Evolutionary conservation across 495 filamentous ascomycete species (phyloP), one percentile per base, ranked within the genome.

Genomic region (Trichodelitschia bisporula): DNA sequence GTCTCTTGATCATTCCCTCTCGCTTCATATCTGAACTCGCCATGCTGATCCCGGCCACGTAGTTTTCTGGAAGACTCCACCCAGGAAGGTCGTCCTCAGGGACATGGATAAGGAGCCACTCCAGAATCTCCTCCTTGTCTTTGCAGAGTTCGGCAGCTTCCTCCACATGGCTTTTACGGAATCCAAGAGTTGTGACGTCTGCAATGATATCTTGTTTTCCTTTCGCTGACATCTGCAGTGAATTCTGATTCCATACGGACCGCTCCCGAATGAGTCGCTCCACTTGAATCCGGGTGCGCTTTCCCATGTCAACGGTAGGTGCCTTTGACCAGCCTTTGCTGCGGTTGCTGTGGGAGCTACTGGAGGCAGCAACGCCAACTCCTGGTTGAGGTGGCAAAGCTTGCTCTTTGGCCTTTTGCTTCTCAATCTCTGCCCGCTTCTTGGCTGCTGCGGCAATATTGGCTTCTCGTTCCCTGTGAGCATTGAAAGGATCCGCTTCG

Each of bases 71-170:
- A 15, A 97, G 55, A 46, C 76, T 73, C 78, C 83, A 91, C 12
- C 59, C 48, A 0, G 86, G 86, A 2, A 93, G 52, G 47, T 97
- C 86, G 47, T 95, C 89, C 48, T 97, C 86, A 2, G 86, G 89
- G 13, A 97, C 77, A 50, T 97, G 83, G 18, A 95, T 75, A 14
- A 97, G 58, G 13, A 97, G 65, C 86, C 86, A 97, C 38, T 76
- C 72, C 4, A 97, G 55, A 9, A 77, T 66, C 48, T 95, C 89
- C 46, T 95, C 83, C n/a, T 69, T 61, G 47, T 91, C 79, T 52
- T 79, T 89, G 49, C 79, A 91, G 40, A 77, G 69, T 17, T 62
- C 65, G 1, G 74, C 64, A 5, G 86, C 89, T 51, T 97, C 86
- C 44, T 90, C 72, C 23, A 78, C 62, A 47, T 97, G 86, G 36